These are phyloP conservation scores for Yamadazyma takamatsuzukensis DNA, from an alignment of 805 yeast species.

Conservation along the genomic window DNA sequence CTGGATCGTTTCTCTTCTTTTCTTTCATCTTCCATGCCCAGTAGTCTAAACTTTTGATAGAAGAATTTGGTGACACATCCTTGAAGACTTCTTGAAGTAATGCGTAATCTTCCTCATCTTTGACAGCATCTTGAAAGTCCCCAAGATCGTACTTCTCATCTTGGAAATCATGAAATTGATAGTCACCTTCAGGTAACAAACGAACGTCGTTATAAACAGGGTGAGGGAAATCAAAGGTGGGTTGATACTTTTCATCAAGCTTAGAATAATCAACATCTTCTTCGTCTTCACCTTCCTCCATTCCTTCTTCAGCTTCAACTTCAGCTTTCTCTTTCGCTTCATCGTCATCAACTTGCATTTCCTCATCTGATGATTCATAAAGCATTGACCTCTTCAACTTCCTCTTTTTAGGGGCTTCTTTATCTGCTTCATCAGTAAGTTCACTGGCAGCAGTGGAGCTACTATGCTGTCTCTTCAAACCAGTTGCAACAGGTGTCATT, in stretches of 20 bases:
- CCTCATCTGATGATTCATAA: conserved; percentile 35
- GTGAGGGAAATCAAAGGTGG: conserved; percentile 48
- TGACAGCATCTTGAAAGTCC: conserved; percentile 50
- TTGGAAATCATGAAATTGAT: too few species aligned
- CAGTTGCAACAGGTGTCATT: conserved; percentile 27
- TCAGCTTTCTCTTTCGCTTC: conserved; percentile 21
- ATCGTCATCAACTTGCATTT: conserved; percentile 10
- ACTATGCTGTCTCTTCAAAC: conserved; percentile 28
- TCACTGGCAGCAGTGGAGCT: conserved; percentile 18
- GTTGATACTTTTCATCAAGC: conserved; percentile 41
- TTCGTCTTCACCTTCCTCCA: conserved; percentile 15
- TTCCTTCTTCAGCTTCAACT: conserved; percentile 19
- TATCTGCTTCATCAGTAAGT: conserved; percentile 18
- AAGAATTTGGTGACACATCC: conserved; percentile 13
- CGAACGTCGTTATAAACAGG: conserved; percentile 51
- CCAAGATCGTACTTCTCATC: conserved; percentile 37
- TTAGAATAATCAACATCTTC: conserved; percentile 24
- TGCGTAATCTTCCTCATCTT: conserved; percentile 71
- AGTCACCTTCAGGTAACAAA: conserved; percentile 6
- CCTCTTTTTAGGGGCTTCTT: conserved; percentile 22
- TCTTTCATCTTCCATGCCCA: conserved; percentile 67
- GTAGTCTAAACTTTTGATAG: conserved; percentile 40
- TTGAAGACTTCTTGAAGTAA: conserved; percentile 46
- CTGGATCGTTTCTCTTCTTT: conserved; percentile 12
- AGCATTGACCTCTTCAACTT: conserved; percentile 17